A percentile compares a stretch with the other conserved stretches of the same genome.
Conservation (phyloP, 495 filamentous ascomycete species). For the Cercophora scortea region DNA sequence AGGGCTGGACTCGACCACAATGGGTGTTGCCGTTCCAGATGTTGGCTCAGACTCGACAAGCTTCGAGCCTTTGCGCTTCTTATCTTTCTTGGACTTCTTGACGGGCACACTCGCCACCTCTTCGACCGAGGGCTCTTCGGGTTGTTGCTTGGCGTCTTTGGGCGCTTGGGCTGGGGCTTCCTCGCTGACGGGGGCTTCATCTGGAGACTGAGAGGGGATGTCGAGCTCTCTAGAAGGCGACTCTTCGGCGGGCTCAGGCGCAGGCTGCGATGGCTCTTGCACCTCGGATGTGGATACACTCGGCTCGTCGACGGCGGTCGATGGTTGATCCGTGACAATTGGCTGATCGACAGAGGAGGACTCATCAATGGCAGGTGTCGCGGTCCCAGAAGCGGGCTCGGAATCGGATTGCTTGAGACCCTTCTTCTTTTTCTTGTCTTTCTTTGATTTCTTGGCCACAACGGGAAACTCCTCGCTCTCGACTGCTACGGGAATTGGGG, state of each 20-base stretch:
- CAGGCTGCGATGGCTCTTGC: too few species aligned
- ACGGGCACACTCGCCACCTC: neutral
- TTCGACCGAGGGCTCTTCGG: neutral
- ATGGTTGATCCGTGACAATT: neutral
- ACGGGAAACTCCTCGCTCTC: slow-evolving; percentile 1
- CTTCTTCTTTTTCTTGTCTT: slow-evolving; percentile 22
- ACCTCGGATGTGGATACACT: neutral
- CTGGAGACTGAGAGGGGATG: too few species aligned
- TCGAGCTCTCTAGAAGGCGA: neutral
- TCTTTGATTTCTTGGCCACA: slow-evolving; percentile 18
- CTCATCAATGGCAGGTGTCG: slow-evolving; percentile 1
- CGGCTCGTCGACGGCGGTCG: neutral
- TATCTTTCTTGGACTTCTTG: slow-evolving; percentile 16
- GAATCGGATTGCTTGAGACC: slow-evolving; percentile 7
- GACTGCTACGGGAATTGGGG: neutral
- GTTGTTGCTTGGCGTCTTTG: neutral
- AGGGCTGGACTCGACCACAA: neutral
- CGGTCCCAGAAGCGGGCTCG: slow-evolving; percentile 5
- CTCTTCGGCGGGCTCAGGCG: neutral
- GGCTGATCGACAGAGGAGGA: neutral
- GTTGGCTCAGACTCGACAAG: slow-evolving; percentile 6
- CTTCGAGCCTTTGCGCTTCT: slow-evolving; percentile 13
- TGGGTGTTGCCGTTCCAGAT: neutral
- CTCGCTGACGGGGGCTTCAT: too few species aligned
- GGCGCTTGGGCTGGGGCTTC: too few species aligned